A percentile compares a stretch with the other conserved stretches of the same genome.
These are phyloP conservation scores for Candolleomyces efflorescens DNA, from an alignment of 768 basidiomycete genomes.

Conservation along the genomic window DNA sequence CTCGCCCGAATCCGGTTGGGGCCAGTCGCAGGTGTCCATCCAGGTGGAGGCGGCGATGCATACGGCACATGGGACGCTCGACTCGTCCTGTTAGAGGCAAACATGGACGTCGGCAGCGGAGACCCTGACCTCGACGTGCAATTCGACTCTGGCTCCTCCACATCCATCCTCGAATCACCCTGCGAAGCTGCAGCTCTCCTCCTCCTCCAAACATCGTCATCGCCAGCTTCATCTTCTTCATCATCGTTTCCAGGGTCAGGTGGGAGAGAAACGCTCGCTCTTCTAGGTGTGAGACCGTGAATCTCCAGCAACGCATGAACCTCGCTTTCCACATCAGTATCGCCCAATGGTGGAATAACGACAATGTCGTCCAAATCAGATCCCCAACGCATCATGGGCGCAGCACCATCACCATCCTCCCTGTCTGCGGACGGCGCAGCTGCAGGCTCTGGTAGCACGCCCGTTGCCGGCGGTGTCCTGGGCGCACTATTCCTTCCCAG, in stretches of 20 bases:
- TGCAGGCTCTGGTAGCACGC: neutral
- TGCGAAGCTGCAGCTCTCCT: neutral
- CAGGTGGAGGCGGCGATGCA: neutral
- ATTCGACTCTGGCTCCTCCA: slow-evolving; percentile 53
- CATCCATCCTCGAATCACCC: slow-evolving; percentile 24
- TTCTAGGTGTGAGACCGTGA: slow-evolving; percentile 40
- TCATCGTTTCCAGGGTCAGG: slow-evolving; percentile 10
- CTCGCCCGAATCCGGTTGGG: neutral
- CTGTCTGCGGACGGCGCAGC: neutral
- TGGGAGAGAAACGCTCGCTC: slow-evolving; percentile 11
- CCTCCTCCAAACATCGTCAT: neutral
- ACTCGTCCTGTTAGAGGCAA: neutral
- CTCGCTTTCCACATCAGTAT: slow-evolving; percentile 51
- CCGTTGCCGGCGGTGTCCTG: neutral
- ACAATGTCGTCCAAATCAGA: slow-evolving; percentile 44
- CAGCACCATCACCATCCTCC: slow-evolving; percentile 9
- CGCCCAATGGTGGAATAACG: slow-evolving; percentile 53
- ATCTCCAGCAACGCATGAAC: slow-evolving; percentile 51
- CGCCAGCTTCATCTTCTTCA: slow-evolving; percentile 5
- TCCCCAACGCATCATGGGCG: slow-evolving; percentile 14
- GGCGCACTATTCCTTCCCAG: slow-evolving; percentile 7
- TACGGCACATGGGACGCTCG: neutral
- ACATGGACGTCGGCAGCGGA: slow-evolving; percentile 35
- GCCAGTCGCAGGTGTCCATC: slow-evolving; percentile 14
- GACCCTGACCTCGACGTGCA: slow-evolving; percentile 43